Base-by-base conservation (phyloP, 176 grass and related monocot genomes). In the Panicum miliaceum region DNA sequence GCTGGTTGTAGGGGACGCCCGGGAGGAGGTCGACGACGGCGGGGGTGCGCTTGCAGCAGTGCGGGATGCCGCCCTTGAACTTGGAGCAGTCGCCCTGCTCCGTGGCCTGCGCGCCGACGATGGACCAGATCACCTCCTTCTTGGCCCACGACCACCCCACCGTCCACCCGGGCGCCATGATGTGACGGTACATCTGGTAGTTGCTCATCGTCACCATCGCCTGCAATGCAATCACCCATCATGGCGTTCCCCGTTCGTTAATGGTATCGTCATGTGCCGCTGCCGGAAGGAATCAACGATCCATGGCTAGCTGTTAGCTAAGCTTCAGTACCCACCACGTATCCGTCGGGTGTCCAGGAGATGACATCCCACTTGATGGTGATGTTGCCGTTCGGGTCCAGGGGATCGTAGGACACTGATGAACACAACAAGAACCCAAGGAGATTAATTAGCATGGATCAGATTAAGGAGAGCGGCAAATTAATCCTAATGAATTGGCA, bases 121-220 rank as follows among this genome's bases (percentile, higher is more conserved):
- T 99, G 46, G 96, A 99, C 96, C 96, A 99, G 67, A 99, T 99
- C 56, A 99, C 96, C 88, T 99, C 93, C 45, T 98, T 98, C 89
- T 99, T 99, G 0, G 93, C 91, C 96, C 96, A 99, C 5, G 89
- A 85, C 96, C 96, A 98, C 0, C 91, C 89, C 29, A 95, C 19
- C 7, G 91, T 94, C 96, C 96, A 99, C 1, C 96, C 91, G 0
- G 96, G 93, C 15, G 26, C 77, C 89, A 92, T 84, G 71, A 99
- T 99, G 18, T 96, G 93, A 12, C 96, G 89, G 73, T 96, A 99
- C 91, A 84, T 80, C 77, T 96, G 93, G 83, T 93, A 99, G 82
- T 99, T 99, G 91, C 89, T 95, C 85, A 99, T 96, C 56, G 81
- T 82, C 58, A 98, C 96, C 83, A 92, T 69, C 15, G 89, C 96